Percentiles rank a stretch among this genome's conserved stretches.
phyloP scores from a whole-genome alignment of 208 protist genomes.

The Acanthamoeba sp. region DNA sequence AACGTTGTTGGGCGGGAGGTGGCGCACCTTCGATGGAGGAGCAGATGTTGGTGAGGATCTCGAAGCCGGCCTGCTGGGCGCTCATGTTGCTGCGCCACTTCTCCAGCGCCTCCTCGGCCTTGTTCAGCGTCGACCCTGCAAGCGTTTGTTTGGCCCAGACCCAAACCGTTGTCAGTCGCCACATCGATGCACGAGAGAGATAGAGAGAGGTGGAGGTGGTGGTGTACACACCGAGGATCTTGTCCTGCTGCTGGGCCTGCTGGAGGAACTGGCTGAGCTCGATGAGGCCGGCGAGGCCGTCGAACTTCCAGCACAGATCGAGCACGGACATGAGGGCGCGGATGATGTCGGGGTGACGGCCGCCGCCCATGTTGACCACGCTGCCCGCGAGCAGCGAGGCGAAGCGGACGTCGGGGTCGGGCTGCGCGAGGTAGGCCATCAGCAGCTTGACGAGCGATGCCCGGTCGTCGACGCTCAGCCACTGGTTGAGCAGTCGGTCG shows the following conservation, averaged over 20 bases:
- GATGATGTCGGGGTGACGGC: neutral
- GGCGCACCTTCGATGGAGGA: slow-evolving; percentile 22
- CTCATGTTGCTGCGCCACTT: slow-evolving; percentile 38
- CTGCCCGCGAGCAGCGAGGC: slow-evolving; percentile 14
- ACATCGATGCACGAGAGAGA: neutral
- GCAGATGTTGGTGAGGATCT: slow-evolving; percentile 62
- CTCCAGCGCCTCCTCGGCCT: slow-evolving; percentile 31
- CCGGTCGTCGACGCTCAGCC: slow-evolving; percentile 25
- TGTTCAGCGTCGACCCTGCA: neutral
- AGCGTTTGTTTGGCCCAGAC: too few species aligned
- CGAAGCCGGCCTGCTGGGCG: slow-evolving; percentile 32
- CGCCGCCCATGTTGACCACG: slow-evolving; percentile 63
- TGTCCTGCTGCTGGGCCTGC: slow-evolving; percentile 30
- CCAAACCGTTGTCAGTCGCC: too few species aligned
- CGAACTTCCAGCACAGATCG: slow-evolving; percentile 54
- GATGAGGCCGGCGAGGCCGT: slow-evolving; percentile 15
- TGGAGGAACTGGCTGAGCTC: slow-evolving; percentile 11
- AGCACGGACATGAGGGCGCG: slow-evolving; percentile 30
- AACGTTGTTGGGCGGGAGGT: neutral
- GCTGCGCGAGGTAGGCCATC: neutral
- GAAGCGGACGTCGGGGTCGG: slow-evolving; percentile 30
- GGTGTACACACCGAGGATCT: neutral
- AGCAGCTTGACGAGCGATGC: neutral
- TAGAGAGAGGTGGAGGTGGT: neutral
- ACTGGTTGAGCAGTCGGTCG: slow-evolving; percentile 21